These are phyloP conservation scores for Erysimum cheiranthoides DNA, from an alignment of 345 rosid genomes.

Conservation along the genomic window DNA sequence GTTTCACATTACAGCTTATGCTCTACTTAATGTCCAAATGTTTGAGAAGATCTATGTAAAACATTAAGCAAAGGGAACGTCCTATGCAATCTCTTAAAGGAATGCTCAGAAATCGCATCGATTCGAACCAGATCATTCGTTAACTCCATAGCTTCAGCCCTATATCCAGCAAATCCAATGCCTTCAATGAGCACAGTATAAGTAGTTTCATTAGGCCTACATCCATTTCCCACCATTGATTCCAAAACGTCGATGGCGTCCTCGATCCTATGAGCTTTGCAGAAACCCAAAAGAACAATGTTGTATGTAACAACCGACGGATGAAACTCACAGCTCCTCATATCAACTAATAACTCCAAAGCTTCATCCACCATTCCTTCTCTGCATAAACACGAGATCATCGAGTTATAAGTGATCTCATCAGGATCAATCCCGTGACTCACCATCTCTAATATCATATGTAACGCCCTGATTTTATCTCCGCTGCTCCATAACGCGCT, in stretches of 20 bases:
- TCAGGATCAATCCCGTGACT: constrained; percentile 69
- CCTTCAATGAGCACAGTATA: constrained; percentile 70
- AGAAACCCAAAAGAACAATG: constrained; percentile 71
- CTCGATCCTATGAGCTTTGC: constrained; percentile 68
- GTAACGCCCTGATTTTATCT: constrained; percentile 60
- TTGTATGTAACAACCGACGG: constrained; percentile 78
- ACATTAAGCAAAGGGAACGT: constrained; percentile 74
- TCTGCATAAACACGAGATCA: constrained; percentile 82
- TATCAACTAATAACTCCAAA: constrained; percentile 65
- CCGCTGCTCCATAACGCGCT: constrained; percentile 79
- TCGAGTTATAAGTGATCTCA: constrained; percentile 77
- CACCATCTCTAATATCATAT: constrained; percentile 70
- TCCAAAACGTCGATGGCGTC: constrained; percentile 73
- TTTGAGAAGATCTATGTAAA: constrained; percentile 54
- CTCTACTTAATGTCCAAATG: constrained; percentile 33
- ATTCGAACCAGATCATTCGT: constrained; percentile 57
- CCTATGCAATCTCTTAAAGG: constrained; percentile 61
- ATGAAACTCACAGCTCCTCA: constrained; percentile 61
- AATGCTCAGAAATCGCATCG: constrained; percentile 61
- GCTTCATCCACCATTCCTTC: constrained; percentile 90
- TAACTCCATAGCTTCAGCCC: constrained; percentile 77
- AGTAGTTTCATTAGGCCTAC: constrained; percentile 83
- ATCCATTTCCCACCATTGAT: constrained; percentile 67
- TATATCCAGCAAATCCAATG: constrained; percentile 74
- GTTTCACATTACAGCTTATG: no score